A percentile compares a stretch with the other conserved stretches of the same genome.
Evolutionary conservation across 768 basidiomycete species (phyloP).

Genomic region (Russula sp.): DNA sequence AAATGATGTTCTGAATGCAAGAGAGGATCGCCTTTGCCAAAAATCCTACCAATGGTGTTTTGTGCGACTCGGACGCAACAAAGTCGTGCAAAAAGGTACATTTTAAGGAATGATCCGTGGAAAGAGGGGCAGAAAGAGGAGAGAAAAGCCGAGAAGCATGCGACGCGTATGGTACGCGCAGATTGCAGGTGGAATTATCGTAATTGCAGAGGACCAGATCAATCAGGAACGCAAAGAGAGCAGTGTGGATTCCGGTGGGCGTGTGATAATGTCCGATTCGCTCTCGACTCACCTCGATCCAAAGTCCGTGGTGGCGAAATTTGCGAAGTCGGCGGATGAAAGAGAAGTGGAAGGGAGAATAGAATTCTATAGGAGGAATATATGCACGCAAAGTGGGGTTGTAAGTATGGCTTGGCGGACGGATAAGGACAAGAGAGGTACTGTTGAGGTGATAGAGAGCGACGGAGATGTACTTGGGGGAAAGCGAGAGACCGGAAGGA

Average conservation of each 20-base stretch:
- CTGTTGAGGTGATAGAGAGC: constrained; percentile 19
- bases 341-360: neutral
- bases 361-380: constrained; percentile 10
- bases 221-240: constrained; percentile 1
- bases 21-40: neutral
- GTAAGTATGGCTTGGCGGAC: neutral
- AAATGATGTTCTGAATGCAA: neutral
- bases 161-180: neutral
- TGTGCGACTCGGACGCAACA: neutral
- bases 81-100: neutral
- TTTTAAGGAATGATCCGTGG: neutral
- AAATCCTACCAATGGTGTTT: neutral
- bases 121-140: neutral
- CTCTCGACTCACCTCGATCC: neutral
- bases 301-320: neutral
- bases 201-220: neutral
- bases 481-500: neutral
- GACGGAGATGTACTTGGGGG: constrained; percentile 10
- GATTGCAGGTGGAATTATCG: neutral
- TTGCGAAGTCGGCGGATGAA: neutral
- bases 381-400: constrained; percentile 9
- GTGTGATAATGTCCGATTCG: neutral
- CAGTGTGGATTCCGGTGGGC: neutral
- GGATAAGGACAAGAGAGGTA: constrained; percentile 7
- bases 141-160: constrained; percentile 4